Conservation (phyloP, 306 rosid genomes). For the Sesbania bispinosa region DNA sequence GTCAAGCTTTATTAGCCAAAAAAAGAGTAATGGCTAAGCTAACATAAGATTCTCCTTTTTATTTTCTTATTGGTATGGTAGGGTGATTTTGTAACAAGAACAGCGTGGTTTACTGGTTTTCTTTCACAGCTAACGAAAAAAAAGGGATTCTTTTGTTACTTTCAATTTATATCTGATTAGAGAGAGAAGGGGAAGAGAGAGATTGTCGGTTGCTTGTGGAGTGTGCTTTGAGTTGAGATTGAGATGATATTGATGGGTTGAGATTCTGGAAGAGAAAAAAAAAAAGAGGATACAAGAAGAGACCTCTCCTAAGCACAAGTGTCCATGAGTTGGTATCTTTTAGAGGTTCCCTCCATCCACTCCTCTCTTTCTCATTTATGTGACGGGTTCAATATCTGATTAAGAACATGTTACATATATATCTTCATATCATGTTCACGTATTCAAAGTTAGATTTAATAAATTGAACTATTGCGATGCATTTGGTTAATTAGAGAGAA, state of each 20-base stretch:
- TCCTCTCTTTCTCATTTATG: background rate
- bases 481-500: too few relatives aligned
- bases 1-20: background rate
- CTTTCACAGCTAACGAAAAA: background rate
- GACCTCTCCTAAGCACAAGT: background rate
- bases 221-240: background rate
- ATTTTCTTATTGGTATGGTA: background rate
- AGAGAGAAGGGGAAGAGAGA: background rate
- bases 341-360: background rate
- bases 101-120: background rate
- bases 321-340: slow-evolving; percentile 12
- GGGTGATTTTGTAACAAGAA: background rate
- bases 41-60: background rate
- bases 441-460: background rate
- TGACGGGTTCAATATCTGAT: background rate
- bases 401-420: background rate
- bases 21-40: slow-evolving; percentile 1
- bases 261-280: background rate
- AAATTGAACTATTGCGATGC: too few relatives aligned
- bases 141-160: slow-evolving; percentile 12
- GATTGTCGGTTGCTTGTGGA: slow-evolving; percentile 39
- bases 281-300: background rate
- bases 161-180: background rate
- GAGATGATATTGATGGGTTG: slow-evolving; percentile 20
- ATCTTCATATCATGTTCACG: background rate